Evolutionary conservation across 306 rosid species (phyloP).

Genomic region (Rosa rugosa): DNA sequence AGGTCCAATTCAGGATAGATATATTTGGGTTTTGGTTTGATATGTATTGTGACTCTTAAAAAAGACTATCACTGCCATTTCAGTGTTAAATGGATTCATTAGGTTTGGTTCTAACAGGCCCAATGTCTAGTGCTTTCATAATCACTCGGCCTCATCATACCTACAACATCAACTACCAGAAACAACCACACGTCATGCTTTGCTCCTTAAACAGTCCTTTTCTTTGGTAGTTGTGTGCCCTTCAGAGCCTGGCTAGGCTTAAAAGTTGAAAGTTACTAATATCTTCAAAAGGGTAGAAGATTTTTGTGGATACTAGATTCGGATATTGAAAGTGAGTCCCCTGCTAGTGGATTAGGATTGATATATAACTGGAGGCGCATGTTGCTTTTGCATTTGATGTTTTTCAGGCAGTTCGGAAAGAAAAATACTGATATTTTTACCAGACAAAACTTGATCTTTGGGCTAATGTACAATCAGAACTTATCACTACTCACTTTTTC

Average conservation of each 20-base stretch:
- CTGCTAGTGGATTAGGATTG: background rate
- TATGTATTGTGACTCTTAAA: too few relatives aligned
- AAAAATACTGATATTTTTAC: background rate
- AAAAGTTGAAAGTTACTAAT: background rate
- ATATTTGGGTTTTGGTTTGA: too few relatives aligned
- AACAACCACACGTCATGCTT: background rate
- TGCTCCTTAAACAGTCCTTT: background rate
- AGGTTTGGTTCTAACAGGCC: background rate
- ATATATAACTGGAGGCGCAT: background rate
- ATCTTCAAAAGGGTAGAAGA: background rate
- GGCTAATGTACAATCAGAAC: conserved; percentile 9
- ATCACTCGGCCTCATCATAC: background rate
- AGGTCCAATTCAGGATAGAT: too few relatives aligned
- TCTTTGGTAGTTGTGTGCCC: background rate
- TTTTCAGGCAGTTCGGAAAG: background rate
- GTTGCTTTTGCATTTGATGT: background rate
- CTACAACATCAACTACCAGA: background rate
- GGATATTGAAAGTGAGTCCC: background rate
- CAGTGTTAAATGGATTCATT: too few relatives aligned
- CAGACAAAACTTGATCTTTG: background rate
- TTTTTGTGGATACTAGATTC: conserved; percentile 3
- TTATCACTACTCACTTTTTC: background rate
- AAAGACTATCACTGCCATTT: background rate
- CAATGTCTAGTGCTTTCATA: background rate
- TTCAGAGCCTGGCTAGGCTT: background rate